These are phyloP conservation scores for Gonium pectorale DNA, from an alignment of 139 green algal species.

Conservation along the genomic window DNA sequence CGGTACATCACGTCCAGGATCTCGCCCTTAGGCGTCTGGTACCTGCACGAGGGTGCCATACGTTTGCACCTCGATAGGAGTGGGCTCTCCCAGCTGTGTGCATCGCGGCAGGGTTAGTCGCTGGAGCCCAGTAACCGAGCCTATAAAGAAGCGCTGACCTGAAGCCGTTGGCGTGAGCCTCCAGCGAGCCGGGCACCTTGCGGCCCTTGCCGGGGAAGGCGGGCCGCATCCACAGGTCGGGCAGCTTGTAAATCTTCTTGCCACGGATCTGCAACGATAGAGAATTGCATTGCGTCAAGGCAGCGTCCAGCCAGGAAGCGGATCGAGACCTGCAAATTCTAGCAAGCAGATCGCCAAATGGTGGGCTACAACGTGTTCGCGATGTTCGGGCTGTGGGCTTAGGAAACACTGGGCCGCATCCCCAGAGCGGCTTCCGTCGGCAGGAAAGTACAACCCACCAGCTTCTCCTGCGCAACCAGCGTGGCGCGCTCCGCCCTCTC, in stretches of 20 bases:
- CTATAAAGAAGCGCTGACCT: conserved; percentile 45
- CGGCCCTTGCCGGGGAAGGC: conserved; percentile 89
- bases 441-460: conserved; percentile 62
- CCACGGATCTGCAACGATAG: conserved; percentile 20
- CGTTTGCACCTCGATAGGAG: too few species aligned
- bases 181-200: conserved; percentile 92
- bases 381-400: too few species aligned
- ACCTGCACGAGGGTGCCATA: conserved; percentile 72
- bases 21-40: conserved; percentile 88
- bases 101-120: too few species aligned
- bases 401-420: too few species aligned
- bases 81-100: too few species aligned
- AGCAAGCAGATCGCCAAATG: too few species aligned
- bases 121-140: too few species aligned
- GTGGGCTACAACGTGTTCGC: too few species aligned
- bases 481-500: conserved; percentile 94
- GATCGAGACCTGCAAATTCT: too few species aligned
- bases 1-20: conserved; percentile 95
- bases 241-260: conserved; percentile 83
- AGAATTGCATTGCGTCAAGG: too few species aligned
- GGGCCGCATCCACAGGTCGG: conserved; percentile 96
- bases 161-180: conserved; percentile 98
- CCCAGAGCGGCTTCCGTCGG: background rate
- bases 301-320: too few species aligned
- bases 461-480: conserved; percentile 95